Base-by-base conservation (phyloP, 2,329 filamentous ascomycete species). In the Exophiala dermatitidis region DNA sequence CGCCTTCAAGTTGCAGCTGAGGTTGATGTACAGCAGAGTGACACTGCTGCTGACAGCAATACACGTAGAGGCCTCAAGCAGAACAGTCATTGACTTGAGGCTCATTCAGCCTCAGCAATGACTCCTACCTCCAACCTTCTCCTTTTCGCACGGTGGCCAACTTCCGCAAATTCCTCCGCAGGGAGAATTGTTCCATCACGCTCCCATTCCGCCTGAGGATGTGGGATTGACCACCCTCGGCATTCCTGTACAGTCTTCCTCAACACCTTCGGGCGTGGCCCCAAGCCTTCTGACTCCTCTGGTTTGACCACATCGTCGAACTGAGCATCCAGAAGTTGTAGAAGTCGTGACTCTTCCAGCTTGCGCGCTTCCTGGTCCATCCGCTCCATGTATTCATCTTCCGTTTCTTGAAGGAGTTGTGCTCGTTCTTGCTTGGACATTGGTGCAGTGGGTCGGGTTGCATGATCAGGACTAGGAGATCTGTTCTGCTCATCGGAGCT, bases 281-380 rank as follows among this genome's bases (percentile, higher is more conserved):
- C 62, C 19, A 19, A 55, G 34, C 28, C 60, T 36, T 48, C 62
- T 50, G 47, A 61, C 37, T 60, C 63, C 62, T 57, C 58, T 44
- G 42, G 40, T 48, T 58, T 56, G 53, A 55, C 57, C 28, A 34
- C 47, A 30, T 58, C 52, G 46, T 54, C 60, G 10, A 60, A 60
- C 9, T 65, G 43, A 29, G 68, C 53, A 31, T 67, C 68, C 2
- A 82, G 66, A 1, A 74, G 52, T 1, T 64, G 56, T 70, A 74
- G 74, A 2, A 82, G 63, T 2, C 63, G 63, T 1, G 63, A 51
- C 60, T 81, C 77, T 60, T 78, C 76, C 19, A 63, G 59, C 41
- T 58, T 65, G 54, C 72, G 75, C 7, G 66, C 65, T 57, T 72
- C 61, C 37, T 66, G 66, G 61, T 83, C 80, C 28, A 78, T 62